A percentile compares a stretch with the other conserved stretches of the same genome.
Evolutionary conservation across 805 yeast genomes (phyloP).

Genomic region (Wickerhamomyces sydowiorum): DNA sequence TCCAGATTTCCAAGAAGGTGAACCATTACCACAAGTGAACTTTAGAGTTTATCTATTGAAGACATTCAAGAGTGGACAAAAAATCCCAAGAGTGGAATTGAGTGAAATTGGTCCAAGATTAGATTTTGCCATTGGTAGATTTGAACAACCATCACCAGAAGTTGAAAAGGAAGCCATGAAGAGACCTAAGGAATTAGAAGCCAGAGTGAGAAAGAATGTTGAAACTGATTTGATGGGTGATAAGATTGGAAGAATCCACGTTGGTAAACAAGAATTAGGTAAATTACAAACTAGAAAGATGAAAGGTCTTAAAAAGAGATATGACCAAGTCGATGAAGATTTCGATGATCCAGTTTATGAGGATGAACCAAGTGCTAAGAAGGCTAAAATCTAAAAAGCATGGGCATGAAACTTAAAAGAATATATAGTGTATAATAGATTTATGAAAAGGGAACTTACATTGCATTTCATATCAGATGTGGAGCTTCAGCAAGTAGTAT

Average conservation of each 20-base stretch:
- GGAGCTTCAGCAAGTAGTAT: background rate
- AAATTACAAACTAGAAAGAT: conserved; percentile 94
- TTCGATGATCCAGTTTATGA: conserved; percentile 48
- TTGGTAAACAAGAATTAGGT: conserved; percentile 89
- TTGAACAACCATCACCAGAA: conserved; percentile 76
- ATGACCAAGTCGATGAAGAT: conserved; percentile 59
- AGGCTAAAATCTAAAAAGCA: conserved; percentile 13
- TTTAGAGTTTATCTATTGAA: conserved; percentile 89
- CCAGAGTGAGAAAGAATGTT: conserved; percentile 83
- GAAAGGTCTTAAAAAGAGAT: conserved; percentile 91
- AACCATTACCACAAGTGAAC: conserved; percentile 69
- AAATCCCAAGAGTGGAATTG: conserved; percentile 88
- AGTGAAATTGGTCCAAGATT: conserved; percentile 95
- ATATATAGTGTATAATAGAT: conserved; percentile 1
- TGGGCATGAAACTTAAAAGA: conserved; percentile 4
- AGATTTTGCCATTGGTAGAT: conserved; percentile 88
- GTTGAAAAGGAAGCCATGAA: conserved; percentile 84
- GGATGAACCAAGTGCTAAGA: conserved; percentile 31
- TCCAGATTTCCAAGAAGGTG: conserved; percentile 67
- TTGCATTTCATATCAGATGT: too few species aligned
- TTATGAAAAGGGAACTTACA: too few species aligned
- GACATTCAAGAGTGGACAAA: conserved; percentile 78
- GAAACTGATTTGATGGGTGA: conserved; percentile 89
- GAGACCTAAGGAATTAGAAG: conserved; percentile 75
- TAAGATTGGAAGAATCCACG: conserved; percentile 92